Evolutionary conservation across 1,284 basidiomycete genomes (phyloP).

Genomic region (Volvariella surrecta): DNA sequence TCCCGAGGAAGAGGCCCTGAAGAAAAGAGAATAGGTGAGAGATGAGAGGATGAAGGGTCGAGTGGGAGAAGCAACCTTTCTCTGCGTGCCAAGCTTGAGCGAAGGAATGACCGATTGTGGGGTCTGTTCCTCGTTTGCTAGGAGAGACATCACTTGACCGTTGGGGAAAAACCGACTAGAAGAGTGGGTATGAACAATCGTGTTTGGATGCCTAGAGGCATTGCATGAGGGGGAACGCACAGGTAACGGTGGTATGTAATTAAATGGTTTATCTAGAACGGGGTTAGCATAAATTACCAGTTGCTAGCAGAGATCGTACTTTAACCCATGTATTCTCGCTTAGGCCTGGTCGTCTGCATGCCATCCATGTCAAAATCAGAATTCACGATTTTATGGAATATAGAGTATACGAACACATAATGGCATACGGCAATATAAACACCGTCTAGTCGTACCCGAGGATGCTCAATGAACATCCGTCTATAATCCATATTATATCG

Average conservation of each 20-base stretch:
- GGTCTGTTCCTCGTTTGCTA: conserved; percentile 72
- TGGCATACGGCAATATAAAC: conserved; percentile 88
- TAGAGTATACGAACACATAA: conserved; percentile 52
- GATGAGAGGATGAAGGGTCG: conserved; percentile 1
- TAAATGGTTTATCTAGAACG: conserved; percentile 54
- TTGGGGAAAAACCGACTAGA: conserved; percentile 81
- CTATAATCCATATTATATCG: conserved; percentile 60
- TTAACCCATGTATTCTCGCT: conserved; percentile 82
- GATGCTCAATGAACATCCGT: conserved; percentile 72
- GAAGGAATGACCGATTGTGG: conserved; percentile 74
- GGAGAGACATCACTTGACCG: conserved; percentile 79
- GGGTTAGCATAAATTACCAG: too few relatives aligned
- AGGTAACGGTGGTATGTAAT: conserved; percentile 81
- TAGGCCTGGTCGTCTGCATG: conserved; percentile 58
- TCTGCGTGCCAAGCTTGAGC: conserved; percentile 68
- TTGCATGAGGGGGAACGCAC: conserved; percentile 31
- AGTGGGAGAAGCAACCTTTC: conserved; percentile 49
- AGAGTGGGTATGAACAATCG: not conserved
- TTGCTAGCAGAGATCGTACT: conserved; percentile 32
- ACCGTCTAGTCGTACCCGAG: conserved; percentile 77
- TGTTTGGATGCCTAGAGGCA: not conserved
- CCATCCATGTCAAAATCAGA: conserved; percentile 4
- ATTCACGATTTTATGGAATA: conserved; percentile 1
- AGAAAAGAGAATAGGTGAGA: conserved; percentile 5
- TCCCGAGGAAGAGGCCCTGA: conserved; percentile 64